Evolutionary conservation across 257 asterid species (phyloP), one percentile per base, ranked within the genome.

Genomic region (Solanum pinnatisectum): DNA sequence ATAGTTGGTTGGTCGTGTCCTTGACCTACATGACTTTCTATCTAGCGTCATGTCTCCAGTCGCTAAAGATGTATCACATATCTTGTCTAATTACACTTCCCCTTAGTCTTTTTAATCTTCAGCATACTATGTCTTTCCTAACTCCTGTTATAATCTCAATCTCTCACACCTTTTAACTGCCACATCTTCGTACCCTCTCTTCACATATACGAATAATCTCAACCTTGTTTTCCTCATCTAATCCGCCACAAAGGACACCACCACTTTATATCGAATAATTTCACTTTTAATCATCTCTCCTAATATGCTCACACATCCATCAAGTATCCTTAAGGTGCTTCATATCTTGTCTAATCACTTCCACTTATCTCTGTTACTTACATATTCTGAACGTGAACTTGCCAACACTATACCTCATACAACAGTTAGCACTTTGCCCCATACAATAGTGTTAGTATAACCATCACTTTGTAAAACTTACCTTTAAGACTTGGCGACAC

Each of bases 361-460:
- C 2, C 63, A 0, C n/a, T 52, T 52, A 16, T 52, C 63, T 52
- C 0, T 52, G 10, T 6, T 14, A 49, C 22, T 0, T 52, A 18
- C 10, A 52, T 52, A 4, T 56, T 56, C 0, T 18, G 10, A 52
- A 56, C n/a, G 10, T 56, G 65, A 56, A 56, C n/a, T 56, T 56
- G 65, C 0, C 11, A 56, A 4, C 65, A 56, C 65, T 56, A 18
- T 56, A 20, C 2, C 65, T 25, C 65, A 56, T 20, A 56, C n/a
- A 56, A 56, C 20, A 56, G 25, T 56, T 25, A 52, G 0, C 63
- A 52, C 23, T 52, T 4, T 56, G 6, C 11, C 65, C 11, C 65
- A 1, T 56, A 56, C 65, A 56, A 56, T 6, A 7, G n/a, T 56
- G n/a, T 56, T 56, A 18, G 65, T 56, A 1, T 56, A 56, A 56